These are phyloP conservation scores for Pseudogymnoascus destructans DNA, from an alignment of 2,329 filamentous ascomycete genomes.

Conservation along the genomic window DNA sequence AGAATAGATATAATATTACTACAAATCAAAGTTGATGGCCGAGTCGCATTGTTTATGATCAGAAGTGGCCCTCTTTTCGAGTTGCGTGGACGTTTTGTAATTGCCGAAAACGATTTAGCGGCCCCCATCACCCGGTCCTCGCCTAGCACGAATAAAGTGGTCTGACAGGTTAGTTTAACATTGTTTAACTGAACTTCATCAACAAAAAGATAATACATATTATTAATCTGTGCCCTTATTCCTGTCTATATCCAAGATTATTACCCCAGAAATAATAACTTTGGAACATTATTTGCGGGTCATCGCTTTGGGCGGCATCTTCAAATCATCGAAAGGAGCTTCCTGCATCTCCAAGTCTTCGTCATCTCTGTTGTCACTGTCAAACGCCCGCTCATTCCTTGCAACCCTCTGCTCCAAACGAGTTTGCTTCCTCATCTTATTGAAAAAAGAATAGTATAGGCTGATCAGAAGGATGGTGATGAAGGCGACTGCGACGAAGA, in stretches of 20 bases:
- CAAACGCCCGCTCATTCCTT: neutral
- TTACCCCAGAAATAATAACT: neutral
- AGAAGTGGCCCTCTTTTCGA: neutral
- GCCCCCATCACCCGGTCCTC: neutral
- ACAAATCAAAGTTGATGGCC: neutral
- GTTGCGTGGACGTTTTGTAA: neutral
- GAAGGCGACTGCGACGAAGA: neutral
- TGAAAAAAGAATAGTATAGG: neutral
- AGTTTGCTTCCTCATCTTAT: neutral
- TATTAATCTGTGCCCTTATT: neutral
- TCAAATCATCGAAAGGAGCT: neutral
- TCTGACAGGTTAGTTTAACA: neutral
- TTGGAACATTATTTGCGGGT: neutral
- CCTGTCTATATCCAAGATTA: neutral
- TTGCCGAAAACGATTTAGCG: slow-evolving; percentile 4
- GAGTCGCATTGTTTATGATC: neutral
- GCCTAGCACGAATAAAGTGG: neutral
- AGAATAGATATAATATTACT: neutral
- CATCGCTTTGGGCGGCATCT: slow-evolving; percentile 2
- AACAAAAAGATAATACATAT: neutral
- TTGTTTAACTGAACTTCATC: neutral
- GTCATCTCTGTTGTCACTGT: neutral
- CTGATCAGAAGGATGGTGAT: neutral
- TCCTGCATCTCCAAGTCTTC: slow-evolving; percentile 1
- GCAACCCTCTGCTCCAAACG: neutral